A percentile compares a stretch with the other conserved stretches of the same genome.
Conservation (phyloP, 2,329 filamentous ascomycete genomes). For the Colletotrichum gloeosporioides region DNA sequence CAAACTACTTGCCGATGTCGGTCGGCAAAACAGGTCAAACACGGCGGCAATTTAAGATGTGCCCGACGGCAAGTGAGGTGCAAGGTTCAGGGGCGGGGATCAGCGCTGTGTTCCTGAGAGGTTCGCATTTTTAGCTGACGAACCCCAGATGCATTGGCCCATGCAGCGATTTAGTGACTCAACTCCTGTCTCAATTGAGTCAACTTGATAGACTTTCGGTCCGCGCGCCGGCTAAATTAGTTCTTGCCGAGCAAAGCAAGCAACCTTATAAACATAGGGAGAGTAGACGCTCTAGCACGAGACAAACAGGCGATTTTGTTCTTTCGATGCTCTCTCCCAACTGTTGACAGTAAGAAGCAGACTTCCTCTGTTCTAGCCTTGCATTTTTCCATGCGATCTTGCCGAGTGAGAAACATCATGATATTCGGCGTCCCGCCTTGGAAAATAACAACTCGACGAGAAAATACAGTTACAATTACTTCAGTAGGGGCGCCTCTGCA, state of each 20-base stretch:
- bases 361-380: neutral
- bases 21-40: neutral
- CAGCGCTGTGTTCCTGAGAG: neutral
- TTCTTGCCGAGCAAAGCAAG: neutral
- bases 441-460: neutral
- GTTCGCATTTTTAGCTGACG: neutral
- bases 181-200: neutral
- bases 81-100: neutral
- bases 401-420: neutral
- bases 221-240: neutral
- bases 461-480: neutral
- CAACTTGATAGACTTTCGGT: neutral
- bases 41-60: neutral
- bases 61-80: neutral
- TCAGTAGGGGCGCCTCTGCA: neutral
- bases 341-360: neutral
- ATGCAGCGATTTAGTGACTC: neutral
- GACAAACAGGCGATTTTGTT: neutral
- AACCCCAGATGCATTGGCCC: neutral
- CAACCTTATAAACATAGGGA: too few relatives aligned
- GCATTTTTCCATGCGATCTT: neutral
- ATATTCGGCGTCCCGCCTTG: rapidly evolving
- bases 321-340: neutral
- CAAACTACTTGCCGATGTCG: neutral
- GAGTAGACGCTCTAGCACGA: too few relatives aligned